phyloP scores from a whole-genome alignment of 2,329 filamentous ascomycete genomes.

The Clonostachys rhizophaga region DNA sequence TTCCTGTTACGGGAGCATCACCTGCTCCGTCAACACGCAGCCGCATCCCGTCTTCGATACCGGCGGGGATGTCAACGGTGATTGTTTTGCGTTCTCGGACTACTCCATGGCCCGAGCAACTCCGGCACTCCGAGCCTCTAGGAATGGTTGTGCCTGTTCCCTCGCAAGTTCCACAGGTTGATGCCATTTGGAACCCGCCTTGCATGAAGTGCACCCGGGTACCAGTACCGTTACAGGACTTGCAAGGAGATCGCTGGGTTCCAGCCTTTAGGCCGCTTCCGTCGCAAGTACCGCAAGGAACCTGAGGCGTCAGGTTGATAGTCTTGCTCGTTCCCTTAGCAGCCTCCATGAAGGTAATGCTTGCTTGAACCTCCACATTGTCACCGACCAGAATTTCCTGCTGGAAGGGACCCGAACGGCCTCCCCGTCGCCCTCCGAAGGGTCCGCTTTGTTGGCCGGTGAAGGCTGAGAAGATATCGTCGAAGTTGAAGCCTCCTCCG shows the following conservation, averaged over 20 bases:
- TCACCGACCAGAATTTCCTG: constrained; percentile 86
- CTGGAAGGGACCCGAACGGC: constrained; percentile 62
- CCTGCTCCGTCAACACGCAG: constrained; percentile 81
- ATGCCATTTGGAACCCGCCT: constrained; percentile 93
- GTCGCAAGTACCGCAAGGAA: constrained; percentile 75
- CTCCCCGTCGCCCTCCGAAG: constrained; percentile 47
- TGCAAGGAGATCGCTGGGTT: constrained; percentile 67
- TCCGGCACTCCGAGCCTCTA: constrained; percentile 72
- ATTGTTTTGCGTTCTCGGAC: constrained; percentile 79
- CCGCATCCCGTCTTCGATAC: constrained; percentile 95
- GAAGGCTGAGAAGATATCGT: constrained; percentile 91
- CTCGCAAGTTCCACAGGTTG: constrained; percentile 77
- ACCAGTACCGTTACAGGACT: constrained; percentile 79
- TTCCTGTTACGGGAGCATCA: constrained; percentile 76
- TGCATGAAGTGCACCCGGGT: constrained; percentile 84
- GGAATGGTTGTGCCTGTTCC: constrained; percentile 76
- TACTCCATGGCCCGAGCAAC: constrained; percentile 80
- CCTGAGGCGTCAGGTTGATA: constrained; percentile 79
- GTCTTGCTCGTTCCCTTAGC: constrained; percentile 87
- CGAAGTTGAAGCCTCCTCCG: constrained; percentile 85
- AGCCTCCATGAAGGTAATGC: constrained; percentile 92
- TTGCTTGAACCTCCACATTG: constrained; percentile 91
- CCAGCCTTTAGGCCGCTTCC: constrained; percentile 84
- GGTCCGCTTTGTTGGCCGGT: constrained; percentile 45
- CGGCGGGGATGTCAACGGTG: constrained; percentile 86